Percentiles rank a stretch among this genome's conserved stretches.
Conservation (phyloP, 352 stramenopile species). For the Phytopythium oedochilum region DNA sequence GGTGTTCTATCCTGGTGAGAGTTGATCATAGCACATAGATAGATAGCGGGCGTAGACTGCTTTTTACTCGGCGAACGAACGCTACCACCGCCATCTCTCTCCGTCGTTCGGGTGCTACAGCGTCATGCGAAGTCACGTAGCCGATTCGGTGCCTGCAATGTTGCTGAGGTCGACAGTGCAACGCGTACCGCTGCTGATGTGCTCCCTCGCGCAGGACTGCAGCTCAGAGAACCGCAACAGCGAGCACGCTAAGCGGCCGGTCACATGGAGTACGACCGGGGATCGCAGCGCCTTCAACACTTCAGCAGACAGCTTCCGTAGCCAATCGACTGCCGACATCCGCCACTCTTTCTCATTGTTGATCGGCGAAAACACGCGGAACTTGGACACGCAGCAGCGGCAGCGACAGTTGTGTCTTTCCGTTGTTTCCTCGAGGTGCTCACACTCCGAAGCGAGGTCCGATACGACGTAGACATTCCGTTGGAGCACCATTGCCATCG, state of each 20-base stretch:
- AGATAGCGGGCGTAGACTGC: not conserved
- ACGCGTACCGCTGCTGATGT: not conserved
- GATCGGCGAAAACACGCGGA: not conserved
- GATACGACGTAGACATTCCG: not conserved
- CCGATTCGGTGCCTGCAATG: not conserved
- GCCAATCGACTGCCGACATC: not conserved
- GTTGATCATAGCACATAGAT: not conserved
- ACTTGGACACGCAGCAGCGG: not conserved
- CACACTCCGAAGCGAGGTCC: not conserved
- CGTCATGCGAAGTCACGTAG: not conserved
- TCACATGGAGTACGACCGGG: not conserved
- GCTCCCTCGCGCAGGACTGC: not conserved
- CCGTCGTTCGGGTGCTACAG: too few relatives aligned
- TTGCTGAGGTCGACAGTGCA: not conserved
- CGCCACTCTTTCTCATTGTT: not conserved
- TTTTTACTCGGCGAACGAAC: not conserved
- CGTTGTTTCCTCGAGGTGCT: too few relatives aligned
- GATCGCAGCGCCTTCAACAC: not conserved
- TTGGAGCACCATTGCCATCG: not conserved
- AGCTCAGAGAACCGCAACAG: conserved; percentile 5
- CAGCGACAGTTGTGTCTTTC: not conserved
- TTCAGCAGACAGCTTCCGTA: not conserved
- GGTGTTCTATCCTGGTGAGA: not conserved
- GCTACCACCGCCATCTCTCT: too few relatives aligned
- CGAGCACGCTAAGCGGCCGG: not conserved